A percentile compares a stretch with the other conserved stretches of the same genome.
phyloP scores from a whole-genome alignment of 2,329 filamentous ascomycete species.

The Exophiala xenobiotica region DNA sequence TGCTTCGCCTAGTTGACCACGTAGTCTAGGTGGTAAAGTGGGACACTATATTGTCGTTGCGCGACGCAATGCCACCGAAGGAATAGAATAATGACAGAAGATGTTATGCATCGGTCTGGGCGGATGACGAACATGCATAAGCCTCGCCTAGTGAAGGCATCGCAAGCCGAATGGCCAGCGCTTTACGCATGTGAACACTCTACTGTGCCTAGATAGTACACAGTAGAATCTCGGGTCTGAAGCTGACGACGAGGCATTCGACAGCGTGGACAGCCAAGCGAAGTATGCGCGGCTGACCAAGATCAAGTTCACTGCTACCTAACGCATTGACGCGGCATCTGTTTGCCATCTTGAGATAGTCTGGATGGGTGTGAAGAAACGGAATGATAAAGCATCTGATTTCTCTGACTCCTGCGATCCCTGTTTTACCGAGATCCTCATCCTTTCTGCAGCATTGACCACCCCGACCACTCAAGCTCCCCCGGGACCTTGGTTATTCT shows the following conservation, averaged over 20 bases:
- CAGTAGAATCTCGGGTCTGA: not conserved
- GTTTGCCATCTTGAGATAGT: not conserved
- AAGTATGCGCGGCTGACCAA: constrained; percentile 8
- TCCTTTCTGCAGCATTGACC: not conserved
- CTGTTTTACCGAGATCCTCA: not conserved
- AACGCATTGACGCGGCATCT: constrained; percentile 2
- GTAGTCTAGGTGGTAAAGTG: too few relatives aligned
- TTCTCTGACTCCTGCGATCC: not conserved
- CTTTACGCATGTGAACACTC: too few relatives aligned
- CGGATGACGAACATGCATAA: not conserved
- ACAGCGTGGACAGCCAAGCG: constrained; percentile 11
- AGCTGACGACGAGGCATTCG: constrained; percentile 11
- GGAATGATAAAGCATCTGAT: not conserved
- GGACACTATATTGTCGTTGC: not conserved
- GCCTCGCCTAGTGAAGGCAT: not conserved
- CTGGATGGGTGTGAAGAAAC: not conserved
- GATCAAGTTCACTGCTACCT: not conserved
- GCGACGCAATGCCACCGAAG: not conserved
- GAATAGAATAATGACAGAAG: not conserved
- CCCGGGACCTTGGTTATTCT: not conserved
- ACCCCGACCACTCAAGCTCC: not conserved
- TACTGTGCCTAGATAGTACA: too few relatives aligned
- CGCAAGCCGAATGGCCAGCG: not conserved
- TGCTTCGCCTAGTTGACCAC: too few relatives aligned
- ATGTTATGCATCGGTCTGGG: not conserved